Base-by-base conservation (phyloP, 768 basidiomycete genomes). In the Collybiopsis luxurians region DNA sequence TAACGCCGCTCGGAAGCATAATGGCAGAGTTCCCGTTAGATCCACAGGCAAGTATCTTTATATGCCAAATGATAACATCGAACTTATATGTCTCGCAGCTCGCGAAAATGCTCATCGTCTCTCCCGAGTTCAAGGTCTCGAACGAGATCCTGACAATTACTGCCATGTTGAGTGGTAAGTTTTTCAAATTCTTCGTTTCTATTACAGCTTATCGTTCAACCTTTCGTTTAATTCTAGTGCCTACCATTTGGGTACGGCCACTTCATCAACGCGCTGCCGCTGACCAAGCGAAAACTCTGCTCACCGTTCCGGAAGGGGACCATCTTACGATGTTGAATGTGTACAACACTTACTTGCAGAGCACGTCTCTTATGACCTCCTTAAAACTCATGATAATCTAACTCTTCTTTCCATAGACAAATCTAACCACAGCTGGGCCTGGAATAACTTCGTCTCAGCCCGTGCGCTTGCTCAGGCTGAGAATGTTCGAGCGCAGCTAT, bases 11-110 rank as follows among this genome's bases (percentile, higher is more conserved):
- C 7, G 97, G 97, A 3, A 77, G 73, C 36, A 88, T 93, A 59
- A 98, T 98, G 96, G 96, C 97, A 0, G 94, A 98, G 63, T 98
- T 98, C 78, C 97, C 96, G 12, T 80, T 99, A n/a, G 97, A 98
- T 70, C 97, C 96, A 39, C 95, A 95, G 79, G 91, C 90, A 62
- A 38, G 78, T 58, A 17, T 38, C 42, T 34, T 36, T 31, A 11
- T 11, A 23, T 31, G 21, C 48, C n/a, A 51, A 23, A 47, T 42
- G 19, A 2, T 26, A 7, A 17, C 17, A 38, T 34, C 13, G 31
- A 48, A 17, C 13, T 13, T 55, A 10, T 13, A 3, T 40, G n/a
- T 53, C 11, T 19, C n/a, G 36, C 44, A 92, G 86, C 79, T 98
- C 63, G 85, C 97, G 26, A 97, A 97, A 71, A 88, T 96, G 84